Conservation (phyloP, 1,284 basidiomycete species). For the Stygiomarasmius scandens region DNA sequence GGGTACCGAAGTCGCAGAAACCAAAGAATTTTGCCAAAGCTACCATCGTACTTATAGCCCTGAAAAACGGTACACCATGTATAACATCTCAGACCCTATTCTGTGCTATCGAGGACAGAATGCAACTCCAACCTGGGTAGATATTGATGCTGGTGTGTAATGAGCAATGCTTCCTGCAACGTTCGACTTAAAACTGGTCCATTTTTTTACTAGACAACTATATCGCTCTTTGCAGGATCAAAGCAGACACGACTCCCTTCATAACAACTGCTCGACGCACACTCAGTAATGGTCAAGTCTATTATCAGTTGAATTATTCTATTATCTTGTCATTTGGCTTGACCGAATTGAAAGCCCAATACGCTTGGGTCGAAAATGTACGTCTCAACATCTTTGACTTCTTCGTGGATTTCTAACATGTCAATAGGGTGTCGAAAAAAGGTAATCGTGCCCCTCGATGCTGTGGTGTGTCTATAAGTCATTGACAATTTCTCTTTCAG, state of each 20-base stretch:
- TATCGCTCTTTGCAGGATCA: no score
- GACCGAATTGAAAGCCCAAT: constrained; percentile 48
- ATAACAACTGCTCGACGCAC: no score
- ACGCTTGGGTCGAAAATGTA: constrained; percentile 47
- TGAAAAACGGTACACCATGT: no score
- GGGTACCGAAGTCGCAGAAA: no score
- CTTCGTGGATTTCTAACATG: background rate
- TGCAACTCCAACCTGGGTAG: background rate
- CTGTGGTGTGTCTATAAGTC: background rate
- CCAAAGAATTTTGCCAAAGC: no score
- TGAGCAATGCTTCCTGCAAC: no score
- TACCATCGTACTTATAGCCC: no score
- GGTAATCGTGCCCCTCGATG: background rate
- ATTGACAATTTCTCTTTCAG: background rate
- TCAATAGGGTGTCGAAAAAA: constrained; percentile 3
- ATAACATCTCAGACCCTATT: background rate
- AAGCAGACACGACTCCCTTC: no score
- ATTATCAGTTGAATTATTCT: constrained; percentile 38
- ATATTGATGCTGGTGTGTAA: background rate
- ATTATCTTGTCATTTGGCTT: constrained; percentile 48
- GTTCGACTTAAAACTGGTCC: no score
- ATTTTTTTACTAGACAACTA: no score
- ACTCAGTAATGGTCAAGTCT: constrained; percentile 14
- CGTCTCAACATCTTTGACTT: constrained; percentile 11
- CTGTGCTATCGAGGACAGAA: background rate